phyloP scores from a whole-genome alignment of 805 yeast genomes.

The Ogataea pignaliae region DNA sequence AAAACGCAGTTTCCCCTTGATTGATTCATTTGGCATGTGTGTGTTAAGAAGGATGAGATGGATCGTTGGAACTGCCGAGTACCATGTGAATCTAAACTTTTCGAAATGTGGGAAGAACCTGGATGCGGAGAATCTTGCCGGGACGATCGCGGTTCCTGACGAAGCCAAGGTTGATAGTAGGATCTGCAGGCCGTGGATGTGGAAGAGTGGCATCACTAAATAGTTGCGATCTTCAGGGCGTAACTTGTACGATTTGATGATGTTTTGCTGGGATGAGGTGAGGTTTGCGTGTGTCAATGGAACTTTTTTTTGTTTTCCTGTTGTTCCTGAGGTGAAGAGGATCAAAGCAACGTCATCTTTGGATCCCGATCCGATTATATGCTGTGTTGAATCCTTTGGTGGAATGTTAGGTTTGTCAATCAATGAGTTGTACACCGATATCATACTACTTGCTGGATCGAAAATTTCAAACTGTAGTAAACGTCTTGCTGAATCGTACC shows the following conservation, averaged over 20 bases:
- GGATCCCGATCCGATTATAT: conserved; percentile 11
- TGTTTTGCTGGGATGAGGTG: conserved; percentile 55
- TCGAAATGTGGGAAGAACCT: conserved; percentile 57
- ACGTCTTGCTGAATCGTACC: conserved; percentile 37
- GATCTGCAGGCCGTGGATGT: conserved; percentile 72
- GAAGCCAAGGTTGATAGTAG: conserved; percentile 55
- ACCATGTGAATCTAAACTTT: conserved; percentile 55
- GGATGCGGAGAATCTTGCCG: conserved; percentile 57
- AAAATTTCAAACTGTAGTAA: conserved; percentile 38
- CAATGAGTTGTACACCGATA: conserved; percentile 16
- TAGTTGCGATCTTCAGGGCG: conserved; percentile 48
- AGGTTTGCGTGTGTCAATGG: conserved; percentile 65
- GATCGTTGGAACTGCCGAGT: conserved; percentile 74
- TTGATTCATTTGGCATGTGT: conserved; percentile 40
- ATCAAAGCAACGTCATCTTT: conserved; percentile 54
- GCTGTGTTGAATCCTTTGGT: conserved; percentile 6
- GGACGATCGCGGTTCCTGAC: conserved; percentile 59
- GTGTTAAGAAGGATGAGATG: conserved; percentile 60
- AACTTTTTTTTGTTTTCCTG: conserved; percentile 73
- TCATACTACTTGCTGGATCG: conserved; percentile 6
- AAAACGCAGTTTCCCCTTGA: conserved; percentile 52
- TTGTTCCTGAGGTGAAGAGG: conserved; percentile 71
- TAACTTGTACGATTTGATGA: conserved; percentile 52
- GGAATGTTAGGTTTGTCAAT: conserved; percentile 13
- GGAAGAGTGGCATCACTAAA: conserved; percentile 74